A percentile compares a stretch with the other conserved stretches of the same genome.
Conservation (phyloP, 1,139 yeast species). For the Candida mesenterica region DNA sequence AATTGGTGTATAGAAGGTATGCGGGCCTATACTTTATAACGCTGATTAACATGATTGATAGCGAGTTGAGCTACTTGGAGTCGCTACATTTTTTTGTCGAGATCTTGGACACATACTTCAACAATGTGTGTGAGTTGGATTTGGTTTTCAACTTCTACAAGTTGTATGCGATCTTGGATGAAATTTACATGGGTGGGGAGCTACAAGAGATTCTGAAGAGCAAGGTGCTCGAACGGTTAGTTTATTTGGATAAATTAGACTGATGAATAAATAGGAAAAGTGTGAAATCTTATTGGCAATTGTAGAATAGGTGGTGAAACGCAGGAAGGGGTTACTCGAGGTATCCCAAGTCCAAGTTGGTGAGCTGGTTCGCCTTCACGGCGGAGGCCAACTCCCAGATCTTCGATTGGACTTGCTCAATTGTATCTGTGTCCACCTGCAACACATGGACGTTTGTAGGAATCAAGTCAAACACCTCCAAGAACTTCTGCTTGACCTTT, state of each 20-base stretch:
- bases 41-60: slow-evolving; percentile 72
- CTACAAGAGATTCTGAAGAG: slow-evolving; percentile 69
- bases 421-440: slow-evolving; percentile 58
- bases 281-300: background rate
- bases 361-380: slow-evolving; percentile 3
- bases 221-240: slow-evolving; percentile 53
- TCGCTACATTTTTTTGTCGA: slow-evolving; percentile 88
- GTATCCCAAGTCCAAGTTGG: too few species aligned
- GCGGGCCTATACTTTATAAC: slow-evolving; percentile 89
- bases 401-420: slow-evolving; percentile 51
- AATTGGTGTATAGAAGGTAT: slow-evolving; percentile 82
- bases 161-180: slow-evolving; percentile 69
- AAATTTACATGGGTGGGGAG: slow-evolving; percentile 76
- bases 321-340: background rate
- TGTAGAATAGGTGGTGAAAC: background rate
- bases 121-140: slow-evolving; percentile 93
- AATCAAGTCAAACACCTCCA: slow-evolving; percentile 34
- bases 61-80: slow-evolving; percentile 79
- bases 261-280: slow-evolving; percentile 11
- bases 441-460: slow-evolving; percentile 36
- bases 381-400: slow-evolving; percentile 27
- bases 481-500: slow-evolving; percentile 61
- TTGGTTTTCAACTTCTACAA: slow-evolving; percentile 78
- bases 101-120: slow-evolving; percentile 78
- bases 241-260: slow-evolving; percentile 46